Conservation (phyloP, 441 rosid species). For the Corymbia citriodora region DNA sequence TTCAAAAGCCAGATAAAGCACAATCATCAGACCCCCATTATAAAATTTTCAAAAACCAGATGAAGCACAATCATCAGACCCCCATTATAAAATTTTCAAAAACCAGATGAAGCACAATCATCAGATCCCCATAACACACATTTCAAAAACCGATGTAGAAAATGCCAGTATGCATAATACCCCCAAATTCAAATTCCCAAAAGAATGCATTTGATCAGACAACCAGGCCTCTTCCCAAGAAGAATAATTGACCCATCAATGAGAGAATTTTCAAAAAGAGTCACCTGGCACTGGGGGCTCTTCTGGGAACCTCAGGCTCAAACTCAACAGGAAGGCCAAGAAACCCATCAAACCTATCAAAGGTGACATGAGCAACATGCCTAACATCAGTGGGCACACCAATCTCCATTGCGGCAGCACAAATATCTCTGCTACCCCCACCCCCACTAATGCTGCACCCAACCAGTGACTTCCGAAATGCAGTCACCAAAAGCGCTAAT, state of each 20-base stretch:
- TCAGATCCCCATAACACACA: background rate
- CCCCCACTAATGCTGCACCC: constrained; percentile 42
- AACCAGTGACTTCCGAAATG: constrained; percentile 68
- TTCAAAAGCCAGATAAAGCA: background rate
- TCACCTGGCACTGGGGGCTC: constrained; percentile 20
- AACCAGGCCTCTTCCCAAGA: background rate
- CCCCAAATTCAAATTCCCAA: background rate
- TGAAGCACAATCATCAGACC: background rate
- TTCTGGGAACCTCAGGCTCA: constrained; percentile 16
- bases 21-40: background rate
- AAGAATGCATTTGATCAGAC: background rate
- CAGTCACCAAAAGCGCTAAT: constrained; percentile 53
- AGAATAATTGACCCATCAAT: background rate
- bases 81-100: background rate
- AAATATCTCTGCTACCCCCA: constrained; percentile 44
- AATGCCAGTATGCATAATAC: background rate
- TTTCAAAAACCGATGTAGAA: background rate
- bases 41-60: background rate
- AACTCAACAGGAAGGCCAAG: constrained; percentile 16
- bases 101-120: background rate
- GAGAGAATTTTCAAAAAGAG: background rate
- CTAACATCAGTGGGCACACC: constrained; percentile 19
- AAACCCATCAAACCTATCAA: constrained; percentile 15
- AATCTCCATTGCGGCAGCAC: constrained; percentile 14
- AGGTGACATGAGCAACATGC: constrained; percentile 19